A percentile compares a stretch with the other conserved stretches of the same genome.
These are phyloP conservation scores for Leccinum subtestaceum DNA, from an alignment of 768 basidiomycete species.

Conservation along the genomic window DNA sequence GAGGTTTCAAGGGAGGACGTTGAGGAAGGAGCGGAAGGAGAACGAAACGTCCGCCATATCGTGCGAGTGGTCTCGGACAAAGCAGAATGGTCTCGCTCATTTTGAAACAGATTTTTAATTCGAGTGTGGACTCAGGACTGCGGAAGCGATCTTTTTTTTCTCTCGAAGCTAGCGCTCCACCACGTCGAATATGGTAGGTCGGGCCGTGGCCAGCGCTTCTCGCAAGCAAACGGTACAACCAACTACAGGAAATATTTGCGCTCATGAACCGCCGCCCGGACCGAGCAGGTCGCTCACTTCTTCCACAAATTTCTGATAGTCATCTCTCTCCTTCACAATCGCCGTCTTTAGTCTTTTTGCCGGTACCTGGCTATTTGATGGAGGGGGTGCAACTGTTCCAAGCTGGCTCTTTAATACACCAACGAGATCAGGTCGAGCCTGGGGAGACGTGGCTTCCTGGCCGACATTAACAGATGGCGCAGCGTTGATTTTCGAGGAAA, in stretches of 20 bases:
- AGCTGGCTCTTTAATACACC: conserved; percentile 60
- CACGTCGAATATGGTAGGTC: background rate
- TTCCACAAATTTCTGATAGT: conserved; percentile 75
- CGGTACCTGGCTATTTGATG: conserved; percentile 14
- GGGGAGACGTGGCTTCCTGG: conserved; percentile 21
- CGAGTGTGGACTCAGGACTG: background rate
- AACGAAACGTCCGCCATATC: conserved; percentile 53
- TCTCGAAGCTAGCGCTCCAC: background rate
- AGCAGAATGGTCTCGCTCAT: conserved; percentile 50
- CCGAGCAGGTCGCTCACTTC: conserved; percentile 70
- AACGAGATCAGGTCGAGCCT: conserved; percentile 64
- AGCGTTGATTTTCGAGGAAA: conserved; percentile 53
- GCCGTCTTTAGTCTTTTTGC: conserved; percentile 22
- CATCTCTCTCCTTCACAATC: conserved; percentile 50
- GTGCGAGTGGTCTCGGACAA: conserved; percentile 65
- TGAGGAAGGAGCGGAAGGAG: conserved; percentile 68
- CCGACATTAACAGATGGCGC: conserved; percentile 52
- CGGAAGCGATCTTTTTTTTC: conserved; percentile 6
- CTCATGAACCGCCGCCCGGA: conserved; percentile 16
- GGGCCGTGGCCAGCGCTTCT: background rate
- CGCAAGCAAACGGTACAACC: background rate
- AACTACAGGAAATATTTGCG: background rate
- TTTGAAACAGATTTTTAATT: background rate
- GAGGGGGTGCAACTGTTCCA: conserved; percentile 37
- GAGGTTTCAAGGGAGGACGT: conserved; percentile 45